Conservation (phyloP, 2,329 filamentous ascomycete genomes). For the Colletotrichum cereale region DNA sequence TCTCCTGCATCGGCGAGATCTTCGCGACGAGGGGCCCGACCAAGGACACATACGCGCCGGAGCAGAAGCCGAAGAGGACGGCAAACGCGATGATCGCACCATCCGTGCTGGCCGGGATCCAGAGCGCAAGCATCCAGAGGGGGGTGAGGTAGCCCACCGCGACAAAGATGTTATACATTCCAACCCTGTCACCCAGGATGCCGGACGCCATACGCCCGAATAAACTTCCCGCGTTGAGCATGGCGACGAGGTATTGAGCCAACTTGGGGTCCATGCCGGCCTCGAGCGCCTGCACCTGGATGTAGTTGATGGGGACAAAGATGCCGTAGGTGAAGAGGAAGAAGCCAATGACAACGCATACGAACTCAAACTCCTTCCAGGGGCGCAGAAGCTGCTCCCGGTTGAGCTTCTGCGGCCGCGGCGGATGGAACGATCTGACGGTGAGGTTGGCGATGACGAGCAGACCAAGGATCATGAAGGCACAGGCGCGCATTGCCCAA, state of each 20-base stretch:
- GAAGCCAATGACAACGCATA: slow-evolving; percentile 48
- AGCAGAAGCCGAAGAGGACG: slow-evolving; percentile 57
- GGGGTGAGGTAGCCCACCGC: slow-evolving; percentile 58
- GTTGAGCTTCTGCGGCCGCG: slow-evolving; percentile 46
- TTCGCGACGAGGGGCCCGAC: slow-evolving; percentile 58
- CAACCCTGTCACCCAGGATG: slow-evolving; percentile 51
- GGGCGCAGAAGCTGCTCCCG: slow-evolving; percentile 49
- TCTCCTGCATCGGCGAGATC: slow-evolving; percentile 66
- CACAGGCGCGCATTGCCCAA: slow-evolving; percentile 55
- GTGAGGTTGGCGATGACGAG: slow-evolving; percentile 51
- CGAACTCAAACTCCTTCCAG: slow-evolving; percentile 49
- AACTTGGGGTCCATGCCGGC: slow-evolving; percentile 47
- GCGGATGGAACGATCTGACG: slow-evolving; percentile 46
- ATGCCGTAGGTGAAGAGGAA: slow-evolving; percentile 53
- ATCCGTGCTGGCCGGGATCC: slow-evolving; percentile 52
- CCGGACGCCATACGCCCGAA: slow-evolving; percentile 53
- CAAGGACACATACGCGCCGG: slow-evolving; percentile 56
- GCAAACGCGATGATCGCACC: slow-evolving; percentile 54
- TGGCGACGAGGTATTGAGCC: slow-evolving; percentile 52
- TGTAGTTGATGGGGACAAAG: slow-evolving; percentile 53
- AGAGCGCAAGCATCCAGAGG: slow-evolving; percentile 56
- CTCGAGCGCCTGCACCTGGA: slow-evolving; percentile 49
- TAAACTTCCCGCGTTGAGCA: slow-evolving; percentile 54
- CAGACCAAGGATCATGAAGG: slow-evolving; percentile 52
- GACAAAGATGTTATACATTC: slow-evolving; percentile 58